Evolutionary conservation across 2,329 filamentous ascomycete species (phyloP).

Genomic region (Fonsecaea erecta): DNA sequence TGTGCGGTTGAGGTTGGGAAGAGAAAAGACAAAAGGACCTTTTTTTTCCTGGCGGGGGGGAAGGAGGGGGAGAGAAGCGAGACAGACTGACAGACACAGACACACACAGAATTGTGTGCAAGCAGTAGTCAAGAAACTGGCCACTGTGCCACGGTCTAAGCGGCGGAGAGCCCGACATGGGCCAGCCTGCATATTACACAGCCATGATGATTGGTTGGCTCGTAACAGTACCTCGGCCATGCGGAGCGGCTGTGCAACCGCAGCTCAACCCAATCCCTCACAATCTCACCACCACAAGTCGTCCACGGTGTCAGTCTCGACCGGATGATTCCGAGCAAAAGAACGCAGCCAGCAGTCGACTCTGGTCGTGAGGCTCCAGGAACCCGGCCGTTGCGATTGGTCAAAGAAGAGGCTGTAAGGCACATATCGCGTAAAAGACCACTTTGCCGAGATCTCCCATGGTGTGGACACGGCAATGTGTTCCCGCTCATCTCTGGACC

Average conservation of each 20-base stretch:
- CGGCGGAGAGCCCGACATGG: not conserved
- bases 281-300: not conserved
- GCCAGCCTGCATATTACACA: not conserved
- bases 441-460: conserved; percentile 1
- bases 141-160: not conserved
- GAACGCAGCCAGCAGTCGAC: not conserved
- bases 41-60: conserved; percentile 10
- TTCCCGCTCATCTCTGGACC: not conserved
- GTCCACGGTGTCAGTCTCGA: not conserved
- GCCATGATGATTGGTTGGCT: conserved; percentile 7
- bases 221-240: not conserved
- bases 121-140: not conserved
- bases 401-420: not conserved
- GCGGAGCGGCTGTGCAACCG: conserved; percentile 9
- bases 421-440: not conserved
- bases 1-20: conserved; percentile 17
- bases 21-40: conserved; percentile 22
- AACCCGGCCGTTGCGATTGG: not conserved
- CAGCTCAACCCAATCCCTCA: not conserved
- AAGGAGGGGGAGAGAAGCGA: not conserved
- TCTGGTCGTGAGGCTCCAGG: not conserved
- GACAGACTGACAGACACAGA: not conserved
- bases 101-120: no score
- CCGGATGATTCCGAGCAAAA: not conserved
- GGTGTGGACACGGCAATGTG: not conserved